Base-by-base conservation (phyloP, 495 filamentous ascomycete species). In the Amniculicola lignicola region DNA sequence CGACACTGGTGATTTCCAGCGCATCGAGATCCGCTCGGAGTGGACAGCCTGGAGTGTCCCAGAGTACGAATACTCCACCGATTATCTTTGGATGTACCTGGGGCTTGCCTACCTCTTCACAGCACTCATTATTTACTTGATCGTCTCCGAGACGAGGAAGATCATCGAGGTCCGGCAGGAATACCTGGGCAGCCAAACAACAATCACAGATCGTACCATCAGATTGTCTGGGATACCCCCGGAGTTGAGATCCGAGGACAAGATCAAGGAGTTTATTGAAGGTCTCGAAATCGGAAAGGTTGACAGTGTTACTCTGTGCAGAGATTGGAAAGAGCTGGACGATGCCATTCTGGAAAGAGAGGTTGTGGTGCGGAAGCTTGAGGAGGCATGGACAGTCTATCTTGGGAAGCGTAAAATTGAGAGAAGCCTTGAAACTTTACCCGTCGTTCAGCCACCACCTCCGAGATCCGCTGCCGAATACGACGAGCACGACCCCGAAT, bases 71-170 rank as follows among this genome's bases (percentile, higher is more conserved):
- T 64, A 70, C 35, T 63, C 65, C 31, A 67, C 64, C 1, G 70
- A 74, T 45, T 95, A 93, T 65, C 74, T 96, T n/a, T 96, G 90
- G 90, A 88, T 92, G 43, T 95, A 96, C 65, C 77, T 96, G 9
- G 74, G 85, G 22, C 96, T 97, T 64, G 85, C 90, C 5, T 99
- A 95, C 71, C 71, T 96, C 22, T 97, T 97, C 68, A 92, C 84
- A 14, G 81, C 75, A 0, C 70, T 97, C 33, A 85, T 84, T 0
- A 70, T 96, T n/a, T 95, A 89, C 63, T 75, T 95, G 60, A 81
- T 96, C 61, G 74, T 91, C 23, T 79, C 78, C 14, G 84, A 95
- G 70, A 96, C 94, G 1, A 77, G 82, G 53, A 85, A 81, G 48
- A 83, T 99, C 22, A 92, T 97, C 52, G 78, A 82, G 37, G 77